These are phyloP conservation scores for Fusarium chaquense DNA, from an alignment of 2,329 filamentous ascomycete species.

Conservation along the genomic window DNA sequence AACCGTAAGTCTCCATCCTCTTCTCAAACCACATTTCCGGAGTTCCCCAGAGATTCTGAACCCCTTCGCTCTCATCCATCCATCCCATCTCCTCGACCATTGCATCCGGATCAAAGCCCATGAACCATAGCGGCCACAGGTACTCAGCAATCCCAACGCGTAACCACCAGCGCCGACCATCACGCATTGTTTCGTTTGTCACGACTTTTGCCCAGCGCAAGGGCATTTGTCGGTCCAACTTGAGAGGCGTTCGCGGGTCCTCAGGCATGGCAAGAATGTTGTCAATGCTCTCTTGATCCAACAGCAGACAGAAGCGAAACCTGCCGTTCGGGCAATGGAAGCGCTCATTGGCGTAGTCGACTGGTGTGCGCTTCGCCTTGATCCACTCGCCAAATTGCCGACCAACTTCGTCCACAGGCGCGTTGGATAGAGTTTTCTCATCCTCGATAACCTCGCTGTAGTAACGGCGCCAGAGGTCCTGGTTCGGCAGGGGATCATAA, in stretches of 20 bases:
- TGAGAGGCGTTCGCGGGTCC: slow-evolving; percentile 19
- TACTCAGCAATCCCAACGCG: slow-evolving; percentile 32
- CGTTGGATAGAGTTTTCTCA: slow-evolving; percentile 20
- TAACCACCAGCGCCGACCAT: slow-evolving; percentile 29
- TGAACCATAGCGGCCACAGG: slow-evolving; percentile 33
- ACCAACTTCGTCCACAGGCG: slow-evolving; percentile 20
- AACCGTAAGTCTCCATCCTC: background rate
- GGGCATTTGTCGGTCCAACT: slow-evolving; percentile 3
- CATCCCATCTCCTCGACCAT: slow-evolving; percentile 31
- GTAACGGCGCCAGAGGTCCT: slow-evolving; percentile 39
- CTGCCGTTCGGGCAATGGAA: slow-evolving; percentile 24
- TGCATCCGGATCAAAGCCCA: slow-evolving; percentile 19
- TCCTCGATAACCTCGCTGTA: slow-evolving; percentile 39
- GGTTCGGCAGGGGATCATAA: slow-evolving; percentile 27
- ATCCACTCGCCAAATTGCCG: slow-evolving; percentile 1
- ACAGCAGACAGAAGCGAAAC: slow-evolving; percentile 39
- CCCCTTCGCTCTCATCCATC: slow-evolving; percentile 23
- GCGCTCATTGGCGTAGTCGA: slow-evolving; percentile 1
- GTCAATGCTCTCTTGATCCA: slow-evolving; percentile 42
- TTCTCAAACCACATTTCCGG: slow-evolving; percentile 14
- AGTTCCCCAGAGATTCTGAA: slow-evolving; percentile 36
- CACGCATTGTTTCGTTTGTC: slow-evolving; percentile 21
- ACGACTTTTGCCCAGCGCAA: slow-evolving; percentile 38
- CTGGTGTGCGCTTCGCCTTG: slow-evolving; percentile 1
- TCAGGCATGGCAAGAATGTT: slow-evolving; percentile 40